Percentiles rank a stretch among this genome's conserved stretches.
phyloP scores from a whole-genome alignment of 129 eudicot species.

The Pulicaria dysenterica region DNA sequence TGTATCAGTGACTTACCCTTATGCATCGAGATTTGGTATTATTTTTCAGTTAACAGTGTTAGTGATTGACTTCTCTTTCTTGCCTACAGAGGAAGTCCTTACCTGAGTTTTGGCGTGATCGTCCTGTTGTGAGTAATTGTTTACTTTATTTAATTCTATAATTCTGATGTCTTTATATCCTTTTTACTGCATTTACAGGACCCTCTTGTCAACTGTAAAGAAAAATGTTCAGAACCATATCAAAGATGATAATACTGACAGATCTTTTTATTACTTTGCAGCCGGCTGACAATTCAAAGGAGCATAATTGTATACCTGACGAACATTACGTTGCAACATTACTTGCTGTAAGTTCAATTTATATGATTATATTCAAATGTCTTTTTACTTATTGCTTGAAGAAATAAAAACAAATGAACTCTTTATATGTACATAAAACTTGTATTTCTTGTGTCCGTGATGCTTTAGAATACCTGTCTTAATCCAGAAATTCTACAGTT shows the following conservation, averaged over 20 bases:
- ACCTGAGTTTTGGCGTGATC: conserved; percentile 98
- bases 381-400: conserved; percentile 12
- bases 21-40: neutral
- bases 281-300: conserved; percentile 80
- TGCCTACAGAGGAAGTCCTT: conserved; percentile 73
- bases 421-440: neutral
- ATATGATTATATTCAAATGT: neutral
- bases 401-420: conserved; percentile 1
- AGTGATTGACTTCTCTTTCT: conserved; percentile 21
- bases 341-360: conserved; percentile 69
- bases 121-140: conserved; percentile 62
- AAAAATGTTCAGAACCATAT: neutral
- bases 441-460: neutral
- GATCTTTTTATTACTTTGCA: conserved; percentile 33
- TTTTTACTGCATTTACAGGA: neutral
- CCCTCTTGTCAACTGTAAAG: conserved; percentile 18
- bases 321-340: conserved; percentile 92
- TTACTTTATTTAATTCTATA: conserved; percentile 21
- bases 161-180: conserved; percentile 8
- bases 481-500: neutral
- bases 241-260: neutral
- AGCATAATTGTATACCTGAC: conserved; percentile 97
- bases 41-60: neutral
- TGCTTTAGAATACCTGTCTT: neutral
- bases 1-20: neutral